Conservation (phyloP, 768 basidiomycete genomes). For the Termitomyces sp. region DNA sequence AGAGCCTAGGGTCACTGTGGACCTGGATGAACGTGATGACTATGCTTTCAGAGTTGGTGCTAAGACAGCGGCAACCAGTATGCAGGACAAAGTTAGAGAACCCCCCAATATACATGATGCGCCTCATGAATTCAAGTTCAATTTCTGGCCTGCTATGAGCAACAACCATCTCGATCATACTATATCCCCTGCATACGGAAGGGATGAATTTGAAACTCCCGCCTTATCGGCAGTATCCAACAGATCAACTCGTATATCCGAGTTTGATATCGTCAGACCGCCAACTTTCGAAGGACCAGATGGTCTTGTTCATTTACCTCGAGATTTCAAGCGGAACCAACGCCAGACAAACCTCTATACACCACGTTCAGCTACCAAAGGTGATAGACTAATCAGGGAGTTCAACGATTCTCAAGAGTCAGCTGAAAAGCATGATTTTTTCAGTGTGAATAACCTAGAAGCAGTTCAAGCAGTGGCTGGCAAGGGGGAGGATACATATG, state of each 20-base stretch:
- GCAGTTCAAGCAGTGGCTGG: not conserved
- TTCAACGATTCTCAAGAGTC: no score
- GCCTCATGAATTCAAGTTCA: not conserved
- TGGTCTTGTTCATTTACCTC: not conserved
- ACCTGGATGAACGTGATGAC: not conserved
- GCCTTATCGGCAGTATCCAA: conserved; percentile 23
- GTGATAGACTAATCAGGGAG: not conserved
- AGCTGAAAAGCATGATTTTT: not conserved
- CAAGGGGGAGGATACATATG: not conserved
- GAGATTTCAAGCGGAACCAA: not conserved
- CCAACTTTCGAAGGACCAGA: conserved; percentile 14
- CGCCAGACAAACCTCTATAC: not conserved
- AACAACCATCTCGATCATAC: not conserved
- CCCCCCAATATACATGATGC: not conserved
- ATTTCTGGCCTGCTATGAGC: not conserved
- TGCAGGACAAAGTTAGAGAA: no score
- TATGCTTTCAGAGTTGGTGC: not conserved
- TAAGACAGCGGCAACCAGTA: not conserved
- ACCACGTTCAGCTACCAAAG: not conserved
- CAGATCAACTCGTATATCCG: conserved; percentile 30
- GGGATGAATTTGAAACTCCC: conserved; percentile 8
- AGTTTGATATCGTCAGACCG: conserved; percentile 32
- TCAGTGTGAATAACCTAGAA: not conserved
- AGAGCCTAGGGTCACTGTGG: conserved; percentile 25
- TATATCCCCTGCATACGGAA: not conserved